Evolutionary conservation across 192 early-diverging fungal species (phyloP).

Genomic region (Backusella mclennaniae): DNA sequence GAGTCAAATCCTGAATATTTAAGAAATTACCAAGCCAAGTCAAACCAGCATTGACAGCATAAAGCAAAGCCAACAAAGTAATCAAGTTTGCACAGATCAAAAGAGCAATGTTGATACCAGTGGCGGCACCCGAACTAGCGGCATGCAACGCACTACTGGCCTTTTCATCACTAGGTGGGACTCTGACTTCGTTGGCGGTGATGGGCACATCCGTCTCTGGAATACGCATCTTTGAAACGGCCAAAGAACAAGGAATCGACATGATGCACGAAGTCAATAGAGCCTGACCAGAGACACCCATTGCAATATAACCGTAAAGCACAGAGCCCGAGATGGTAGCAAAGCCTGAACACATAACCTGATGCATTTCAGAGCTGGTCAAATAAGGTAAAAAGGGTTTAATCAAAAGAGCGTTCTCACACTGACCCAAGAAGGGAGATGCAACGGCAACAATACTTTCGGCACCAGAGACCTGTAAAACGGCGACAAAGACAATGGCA

Average conservation of each 20-base stretch:
- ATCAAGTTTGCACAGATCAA: slow-evolving; percentile 78
- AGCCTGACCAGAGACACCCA: slow-evolving; percentile 63
- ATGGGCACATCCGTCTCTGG: slow-evolving; percentile 83
- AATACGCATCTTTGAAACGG: slow-evolving; percentile 82
- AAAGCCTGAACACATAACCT: slow-evolving; percentile 87
- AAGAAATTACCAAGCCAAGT: slow-evolving; percentile 72
- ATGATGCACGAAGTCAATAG: slow-evolving; percentile 87
- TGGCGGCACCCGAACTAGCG: slow-evolving; percentile 77
- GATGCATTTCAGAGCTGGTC: slow-evolving; percentile 84
- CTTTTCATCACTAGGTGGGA: slow-evolving; percentile 56
- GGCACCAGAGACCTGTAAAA: slow-evolving; percentile 77
- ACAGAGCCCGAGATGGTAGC: slow-evolving; percentile 88
- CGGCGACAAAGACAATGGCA: slow-evolving; percentile 58
- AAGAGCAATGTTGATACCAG: slow-evolving; percentile 72
- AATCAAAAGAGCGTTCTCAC: slow-evolving; percentile 80
- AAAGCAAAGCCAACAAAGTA: slow-evolving; percentile 70
- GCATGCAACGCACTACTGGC: slow-evolving; percentile 80
- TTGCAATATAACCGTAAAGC: slow-evolving; percentile 66
- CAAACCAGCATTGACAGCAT: slow-evolving; percentile 65
- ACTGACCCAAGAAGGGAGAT: slow-evolving; percentile 83
- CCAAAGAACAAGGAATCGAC: slow-evolving; percentile 84
- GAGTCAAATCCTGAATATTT: slow-evolving; percentile 53
- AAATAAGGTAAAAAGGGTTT: slow-evolving; percentile 79
- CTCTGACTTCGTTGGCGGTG: slow-evolving; percentile 64
- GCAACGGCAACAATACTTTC: slow-evolving; percentile 84